A percentile compares a stretch with the other conserved stretches of the same genome.
phyloP scores from a whole-genome alignment of 2,329 filamentous ascomycete genomes.

The Sclerotinia minor region DNA sequence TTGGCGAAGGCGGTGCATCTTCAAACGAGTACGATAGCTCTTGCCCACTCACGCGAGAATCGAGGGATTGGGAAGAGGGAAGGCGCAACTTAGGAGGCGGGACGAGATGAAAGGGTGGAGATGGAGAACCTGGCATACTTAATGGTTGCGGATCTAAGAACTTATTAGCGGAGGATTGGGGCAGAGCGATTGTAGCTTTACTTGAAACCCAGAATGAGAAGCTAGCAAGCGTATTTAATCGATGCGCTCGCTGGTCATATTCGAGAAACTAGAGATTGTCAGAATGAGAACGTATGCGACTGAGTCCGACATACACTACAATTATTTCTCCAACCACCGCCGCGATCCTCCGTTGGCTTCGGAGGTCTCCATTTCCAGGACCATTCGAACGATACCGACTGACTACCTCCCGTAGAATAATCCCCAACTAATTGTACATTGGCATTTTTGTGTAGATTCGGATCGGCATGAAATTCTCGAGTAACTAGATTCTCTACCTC shows the following conservation, averaged over 20 bases:
- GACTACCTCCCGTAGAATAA: conserved; percentile 77
- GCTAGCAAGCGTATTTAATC: conserved; percentile 80
- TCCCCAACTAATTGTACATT: conserved; percentile 96
- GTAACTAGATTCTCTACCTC: conserved; percentile 95
- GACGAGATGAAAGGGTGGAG: conserved; percentile 70
- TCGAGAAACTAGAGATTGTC: conserved; percentile 73
- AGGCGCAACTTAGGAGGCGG: conserved; percentile 76
- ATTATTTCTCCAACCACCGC: conserved; percentile 91
- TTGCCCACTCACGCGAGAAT: conserved; percentile 74
- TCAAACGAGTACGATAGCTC: conserved; percentile 51
- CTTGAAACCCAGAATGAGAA: conserved; percentile 96
- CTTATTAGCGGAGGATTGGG: conserved; percentile 30
- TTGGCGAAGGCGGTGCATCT: conserved; percentile 60
- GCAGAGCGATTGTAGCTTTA: conserved; percentile 45
- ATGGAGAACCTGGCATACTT: conserved; percentile 64
- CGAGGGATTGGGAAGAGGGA: conserved; percentile 82
- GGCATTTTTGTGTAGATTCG: conserved; percentile 94
- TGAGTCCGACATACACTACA: conserved; percentile 67
- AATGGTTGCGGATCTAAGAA: conserved; percentile 41
- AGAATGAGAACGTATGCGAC: conserved; percentile 26
- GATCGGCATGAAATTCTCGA: conserved; percentile 93
- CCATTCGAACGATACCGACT: conserved; percentile 89
- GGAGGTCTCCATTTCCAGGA: conserved; percentile 96
- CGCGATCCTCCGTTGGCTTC: conserved; percentile 74
- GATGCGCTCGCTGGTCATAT: conserved; percentile 91